Conservation (phyloP, 148 eudicot genomes). For the Chenopodium album region DNA sequence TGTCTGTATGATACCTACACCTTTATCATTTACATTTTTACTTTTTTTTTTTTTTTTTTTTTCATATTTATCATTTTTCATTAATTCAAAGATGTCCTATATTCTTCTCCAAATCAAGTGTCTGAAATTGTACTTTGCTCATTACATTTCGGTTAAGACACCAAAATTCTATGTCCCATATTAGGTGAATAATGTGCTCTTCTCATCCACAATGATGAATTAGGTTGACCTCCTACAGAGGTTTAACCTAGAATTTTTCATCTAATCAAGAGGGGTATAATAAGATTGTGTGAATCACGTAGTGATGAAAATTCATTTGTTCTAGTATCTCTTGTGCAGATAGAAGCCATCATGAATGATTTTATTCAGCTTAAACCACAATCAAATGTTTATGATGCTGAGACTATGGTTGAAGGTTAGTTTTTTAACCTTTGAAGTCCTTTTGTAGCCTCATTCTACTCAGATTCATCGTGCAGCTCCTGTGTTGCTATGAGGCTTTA, state of each 20-base stretch:
- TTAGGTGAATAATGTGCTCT: background rate
- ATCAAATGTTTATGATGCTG: constrained; percentile 89
- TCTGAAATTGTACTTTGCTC: background rate
- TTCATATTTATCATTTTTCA: background rate
- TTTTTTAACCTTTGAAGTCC: background rate
- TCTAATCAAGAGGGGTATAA: background rate
- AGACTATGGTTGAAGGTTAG: constrained; percentile 98
- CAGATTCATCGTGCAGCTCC: constrained; percentile 1
- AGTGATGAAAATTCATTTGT: constrained; percentile 10
- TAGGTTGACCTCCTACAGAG: background rate
- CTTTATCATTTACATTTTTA: background rate
- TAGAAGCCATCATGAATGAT: constrained; percentile 97
- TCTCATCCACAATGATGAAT: background rate
- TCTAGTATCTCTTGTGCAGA: constrained; percentile 45
- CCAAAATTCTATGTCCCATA: background rate
- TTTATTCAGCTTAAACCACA: constrained; percentile 87
- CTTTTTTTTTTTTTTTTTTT: background rate
- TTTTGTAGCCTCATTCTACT: background rate
- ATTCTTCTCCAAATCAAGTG: background rate
- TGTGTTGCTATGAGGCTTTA: background rate
- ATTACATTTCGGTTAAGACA: constrained; percentile 10
- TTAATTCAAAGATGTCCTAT: background rate
- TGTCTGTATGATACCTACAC: constrained; percentile 21
- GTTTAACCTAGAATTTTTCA: background rate
- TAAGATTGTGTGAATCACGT: constrained; percentile 3